Percentiles rank a stretch among this genome's conserved stretches.
phyloP scores from a whole-genome alignment of 768 basidiomycete species.

The Scleroderma citrinum region DNA sequence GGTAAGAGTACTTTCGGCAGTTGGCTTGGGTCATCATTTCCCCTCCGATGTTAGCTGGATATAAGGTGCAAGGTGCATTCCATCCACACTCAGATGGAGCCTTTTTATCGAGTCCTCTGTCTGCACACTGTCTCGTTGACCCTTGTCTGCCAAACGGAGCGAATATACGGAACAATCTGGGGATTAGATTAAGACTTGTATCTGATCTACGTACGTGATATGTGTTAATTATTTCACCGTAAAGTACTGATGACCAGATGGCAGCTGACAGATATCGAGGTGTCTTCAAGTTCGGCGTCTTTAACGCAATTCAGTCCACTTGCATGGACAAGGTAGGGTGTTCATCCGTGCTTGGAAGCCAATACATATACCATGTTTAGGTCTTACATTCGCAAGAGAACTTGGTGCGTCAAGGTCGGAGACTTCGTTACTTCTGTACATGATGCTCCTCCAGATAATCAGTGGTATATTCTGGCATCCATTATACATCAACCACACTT shows the following conservation, averaged over 20 bases:
- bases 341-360: neutral
- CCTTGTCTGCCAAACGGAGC: neutral
- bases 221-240: neutral
- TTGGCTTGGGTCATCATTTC: no score
- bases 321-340: constrained; percentile 68
- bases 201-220: constrained; percentile 59
- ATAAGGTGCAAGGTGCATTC: no score
- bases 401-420: constrained; percentile 40
- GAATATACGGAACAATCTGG: constrained; percentile 35
- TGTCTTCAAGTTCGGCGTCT: constrained; percentile 83
- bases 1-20: neutral
- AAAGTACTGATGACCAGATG: constrained; percentile 7
- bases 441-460: constrained; percentile 46
- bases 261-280: constrained; percentile 78
- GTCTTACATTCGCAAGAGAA: constrained; percentile 57
- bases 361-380: constrained; percentile 28
- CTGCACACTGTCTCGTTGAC: no score
- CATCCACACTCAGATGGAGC: neutral
- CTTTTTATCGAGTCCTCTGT: neutral
- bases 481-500: constrained; percentile 3
- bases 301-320: constrained; percentile 86
- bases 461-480: constrained; percentile 43
- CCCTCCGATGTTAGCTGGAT: no score
- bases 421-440: neutral
- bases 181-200: constrained; percentile 57